Evolutionary conservation across 2,329 filamentous ascomycete genomes (phyloP), one percentile per base, ranked within the genome.

Genomic region (Penicillium sp.): DNA sequence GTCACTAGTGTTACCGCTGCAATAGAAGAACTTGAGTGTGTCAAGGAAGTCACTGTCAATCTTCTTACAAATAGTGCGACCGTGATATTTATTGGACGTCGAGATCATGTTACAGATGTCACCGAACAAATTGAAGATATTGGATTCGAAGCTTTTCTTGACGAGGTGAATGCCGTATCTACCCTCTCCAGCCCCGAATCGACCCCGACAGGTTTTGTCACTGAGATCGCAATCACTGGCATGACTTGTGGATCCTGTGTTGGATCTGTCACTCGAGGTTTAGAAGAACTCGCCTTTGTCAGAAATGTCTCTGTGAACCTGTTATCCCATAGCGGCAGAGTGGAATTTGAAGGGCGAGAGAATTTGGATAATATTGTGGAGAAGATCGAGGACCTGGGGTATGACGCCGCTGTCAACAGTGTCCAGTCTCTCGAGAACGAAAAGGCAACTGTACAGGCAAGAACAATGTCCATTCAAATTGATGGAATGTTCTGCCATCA

Each of bases 401-500:
- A 88, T 63, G 87, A 88, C 33, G 86, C 85, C 27, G 75, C 81
- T 0, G 72, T 91, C 14, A 82, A 85, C 62, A 79, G 79, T 46
- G 64, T 76, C 19, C 50, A 61, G 13, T 64, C 70, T 10, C 42
- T 70, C 42, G 29, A 76, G 26, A 64, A 80, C 16, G 58, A 70
- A 2, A 62, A 73, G 16, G 64, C 73, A 42, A 58, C 59, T 4
- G 46, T 57, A 0, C 63, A 65, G 47, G 71, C 79, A 50, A 79
- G 89, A 47, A 85, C 84, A 1, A 81, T 91, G 2, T 83, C 88
- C 54, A 85, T 93, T 55, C 75, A 75, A 39, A 78, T 93, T 49
- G 82, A 89, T 50, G 90, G 90, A 49, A 87, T 93, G 76, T 91
- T 89, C 72, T 93, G 90, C 73, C 80, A 83, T 14, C 85, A 90